These are phyloP conservation scores for Candida sphagnicola DNA, from an alignment of 805 yeast genomes.

Conservation along the genomic window DNA sequence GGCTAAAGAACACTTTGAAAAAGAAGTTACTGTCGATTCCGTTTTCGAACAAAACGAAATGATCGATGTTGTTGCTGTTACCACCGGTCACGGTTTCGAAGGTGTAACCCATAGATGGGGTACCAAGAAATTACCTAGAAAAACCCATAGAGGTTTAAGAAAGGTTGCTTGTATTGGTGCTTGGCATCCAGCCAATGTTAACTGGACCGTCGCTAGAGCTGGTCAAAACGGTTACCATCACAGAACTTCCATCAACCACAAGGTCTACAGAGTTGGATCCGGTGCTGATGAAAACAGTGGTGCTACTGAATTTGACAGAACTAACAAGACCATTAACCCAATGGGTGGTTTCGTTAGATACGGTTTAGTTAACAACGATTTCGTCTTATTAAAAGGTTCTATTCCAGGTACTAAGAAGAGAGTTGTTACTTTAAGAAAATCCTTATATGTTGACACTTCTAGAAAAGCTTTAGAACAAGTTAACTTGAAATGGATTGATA, in stretches of 20 bases:
- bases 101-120: constrained; percentile 99
- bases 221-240: constrained; percentile 99
- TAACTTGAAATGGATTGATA: constrained; percentile 98
- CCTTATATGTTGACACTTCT: constrained; percentile 94
- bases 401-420: constrained; percentile 99
- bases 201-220: constrained; percentile 99
- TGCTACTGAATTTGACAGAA: constrained; percentile 98
- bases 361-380: constrained; percentile 98
- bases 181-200: constrained; percentile 99
- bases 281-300: constrained; percentile 93
- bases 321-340: constrained; percentile 99
- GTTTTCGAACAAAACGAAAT: constrained; percentile 99
- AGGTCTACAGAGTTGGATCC: constrained; percentile 98
- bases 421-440: constrained; percentile 97
- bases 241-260: constrained; percentile 99
- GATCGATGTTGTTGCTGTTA: constrained; percentile 97
- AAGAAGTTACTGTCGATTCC: constrained; percentile 92
- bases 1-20: constrained; percentile 99
- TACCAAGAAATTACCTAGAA: constrained; percentile 99
- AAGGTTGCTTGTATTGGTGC: constrained; percentile 99
- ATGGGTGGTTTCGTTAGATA: constrained; percentile 99
- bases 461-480: constrained; percentile 97
- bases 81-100: constrained; percentile 99
- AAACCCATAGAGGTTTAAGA: constrained; percentile 99
- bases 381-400: constrained; percentile 96